Conservation (phyloP, 768 basidiomycete species). For the Russula vinacea region DNA sequence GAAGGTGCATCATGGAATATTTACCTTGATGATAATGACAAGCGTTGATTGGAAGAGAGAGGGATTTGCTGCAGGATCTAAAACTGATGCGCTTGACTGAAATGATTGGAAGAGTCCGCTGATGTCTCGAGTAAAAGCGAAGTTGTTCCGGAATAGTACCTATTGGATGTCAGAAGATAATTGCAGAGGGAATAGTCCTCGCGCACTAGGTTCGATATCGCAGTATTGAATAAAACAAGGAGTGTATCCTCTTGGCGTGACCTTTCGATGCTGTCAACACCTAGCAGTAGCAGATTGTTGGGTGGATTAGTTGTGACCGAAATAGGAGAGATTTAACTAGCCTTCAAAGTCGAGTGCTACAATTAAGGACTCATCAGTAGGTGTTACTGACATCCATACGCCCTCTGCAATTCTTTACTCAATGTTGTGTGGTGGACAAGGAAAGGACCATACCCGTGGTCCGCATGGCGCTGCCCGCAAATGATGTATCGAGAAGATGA, state of each 20-base stretch:
- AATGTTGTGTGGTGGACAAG: background rate
- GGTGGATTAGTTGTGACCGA: background rate
- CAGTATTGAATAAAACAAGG: conserved; percentile 61
- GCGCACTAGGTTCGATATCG: conserved; percentile 56
- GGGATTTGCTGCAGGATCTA: conserved; percentile 59
- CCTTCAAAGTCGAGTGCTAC: conserved; percentile 68
- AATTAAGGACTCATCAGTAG: conserved; percentile 50
- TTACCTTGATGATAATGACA: conserved; percentile 63
- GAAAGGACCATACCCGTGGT: conserved; percentile 43
- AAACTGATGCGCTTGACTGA: conserved; percentile 53
- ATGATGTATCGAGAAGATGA: conserved; percentile 61
- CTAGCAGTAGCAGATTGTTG: conserved; percentile 34
- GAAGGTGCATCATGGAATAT: background rate
- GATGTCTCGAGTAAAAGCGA: conserved; percentile 58
- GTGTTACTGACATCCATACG: conserved; percentile 67
- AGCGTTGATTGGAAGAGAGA: conserved; percentile 57
- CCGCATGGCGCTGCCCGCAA: conserved; percentile 62
- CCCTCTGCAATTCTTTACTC: conserved; percentile 41
- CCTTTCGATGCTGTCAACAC: conserved; percentile 62
- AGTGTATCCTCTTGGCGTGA: conserved; percentile 62
- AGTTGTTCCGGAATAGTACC: conserved; percentile 66
- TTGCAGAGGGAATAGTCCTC: background rate
- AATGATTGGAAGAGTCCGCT: conserved; percentile 60
- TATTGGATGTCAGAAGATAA: conserved; percentile 30
- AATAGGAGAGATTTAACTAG: conserved; percentile 15